Base-by-base conservation (phyloP, 2,329 filamentous ascomycete genomes). In the Diaporthe destruens region DNA sequence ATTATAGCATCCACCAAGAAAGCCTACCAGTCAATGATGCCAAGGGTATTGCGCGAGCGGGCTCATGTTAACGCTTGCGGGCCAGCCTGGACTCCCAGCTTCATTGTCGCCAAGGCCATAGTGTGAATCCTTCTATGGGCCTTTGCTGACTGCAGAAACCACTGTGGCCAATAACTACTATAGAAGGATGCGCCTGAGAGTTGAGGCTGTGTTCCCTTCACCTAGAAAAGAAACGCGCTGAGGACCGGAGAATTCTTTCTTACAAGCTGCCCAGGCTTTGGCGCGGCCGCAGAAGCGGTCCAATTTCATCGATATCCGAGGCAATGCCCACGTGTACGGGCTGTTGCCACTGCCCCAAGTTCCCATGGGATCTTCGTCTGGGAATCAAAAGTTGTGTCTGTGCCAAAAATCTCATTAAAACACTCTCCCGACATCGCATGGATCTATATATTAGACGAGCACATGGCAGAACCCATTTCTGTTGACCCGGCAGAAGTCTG, bases 141-240 rank as follows among this genome's bases (percentile, higher is more conserved):
- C 61, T 39, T 23, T 53, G 61, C 61, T 66, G 61, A 66, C 61
- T 66, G 61, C 61, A 66, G 61, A 53, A 8, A 51, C 23, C 20
- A 29, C 47, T 7, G 20, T 23, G 61, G n/a, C 61, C 61, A 66
- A 66, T 66, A 32, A 14, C 47, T n/a, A 53, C 32, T 20, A 53
- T 32, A 2, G 14, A 66, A 20, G n/a, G 61, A 25, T 36, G 29
- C 61, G 61, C 61, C 29, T 65, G 61, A 65, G 44, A 53, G 39
- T 53, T 34, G 61, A 53, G 61, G 61, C 61, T 53, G 47, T 66
- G 61, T 14, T 53, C 29, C 32, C 23, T 18, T 51, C 47, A 25
- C 61, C n/a, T 39, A 66, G 61, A 66, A 66, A 66, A 66, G 61
- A 51, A 66, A 20, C 61, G n/a, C 34, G 61, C 47, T 66, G 61